These are phyloP conservation scores for Vitis labrusca DNA, from an alignment of 164 flowering plant species.

Conservation along the genomic window DNA sequence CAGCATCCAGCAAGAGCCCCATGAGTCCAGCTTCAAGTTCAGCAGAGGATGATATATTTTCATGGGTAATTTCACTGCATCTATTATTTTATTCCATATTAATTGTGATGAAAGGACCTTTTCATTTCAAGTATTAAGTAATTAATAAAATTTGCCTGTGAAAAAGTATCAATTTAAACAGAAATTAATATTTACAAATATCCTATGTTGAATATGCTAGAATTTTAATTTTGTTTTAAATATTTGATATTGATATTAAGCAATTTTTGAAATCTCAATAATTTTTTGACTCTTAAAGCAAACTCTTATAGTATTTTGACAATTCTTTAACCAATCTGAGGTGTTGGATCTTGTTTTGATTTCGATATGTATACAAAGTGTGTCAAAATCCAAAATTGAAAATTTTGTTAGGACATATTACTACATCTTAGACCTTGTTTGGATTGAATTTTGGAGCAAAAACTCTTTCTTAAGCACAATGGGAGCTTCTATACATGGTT, in stretches of 20 bases:
- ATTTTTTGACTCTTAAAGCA: not conserved
- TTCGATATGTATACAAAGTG: not conserved
- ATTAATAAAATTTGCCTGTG: no score
- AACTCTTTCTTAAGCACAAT: no score
- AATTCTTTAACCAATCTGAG: not conserved
- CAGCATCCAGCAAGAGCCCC: slow-evolving; percentile 76
- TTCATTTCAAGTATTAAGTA: not conserved
- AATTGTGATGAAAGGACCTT: not conserved
- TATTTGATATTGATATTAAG: not conserved
- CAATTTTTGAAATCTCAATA: not conserved
- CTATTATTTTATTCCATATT: slow-evolving; percentile 3
- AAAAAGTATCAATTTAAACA: no score
- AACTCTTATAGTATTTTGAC: not conserved
- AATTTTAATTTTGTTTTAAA: no score
- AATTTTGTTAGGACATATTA: not conserved
- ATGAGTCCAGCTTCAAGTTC: slow-evolving; percentile 96
- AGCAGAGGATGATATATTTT: slow-evolving; percentile 74
- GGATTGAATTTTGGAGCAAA: no score
- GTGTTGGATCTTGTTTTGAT: not conserved
- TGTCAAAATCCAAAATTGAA: not conserved
- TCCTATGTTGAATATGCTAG: no score
- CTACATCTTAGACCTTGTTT: not conserved
- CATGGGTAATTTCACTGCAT: slow-evolving; percentile 69
- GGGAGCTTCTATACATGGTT: no score
- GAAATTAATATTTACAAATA: no score